Conservation (phyloP, 768 basidiomycete species). For the Suillus paluster region DNA sequence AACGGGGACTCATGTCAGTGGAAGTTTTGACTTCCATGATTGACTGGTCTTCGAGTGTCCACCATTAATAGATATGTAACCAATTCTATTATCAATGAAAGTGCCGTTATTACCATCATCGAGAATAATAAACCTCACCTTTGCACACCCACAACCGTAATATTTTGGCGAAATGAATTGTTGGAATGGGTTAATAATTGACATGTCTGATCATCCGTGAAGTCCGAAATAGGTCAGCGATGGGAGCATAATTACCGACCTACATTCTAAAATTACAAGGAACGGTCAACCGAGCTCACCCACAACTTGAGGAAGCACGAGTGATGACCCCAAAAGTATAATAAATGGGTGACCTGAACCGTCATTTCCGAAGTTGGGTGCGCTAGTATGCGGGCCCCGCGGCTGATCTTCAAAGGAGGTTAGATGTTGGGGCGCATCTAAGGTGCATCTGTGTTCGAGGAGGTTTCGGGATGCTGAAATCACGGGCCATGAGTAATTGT, state of each 20-base stretch:
- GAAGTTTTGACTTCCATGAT: background rate
- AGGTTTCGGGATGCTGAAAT: background rate
- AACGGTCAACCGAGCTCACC: background rate
- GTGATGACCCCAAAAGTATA: conserved; percentile 2
- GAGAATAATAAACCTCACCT: background rate
- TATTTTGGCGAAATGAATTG: background rate
- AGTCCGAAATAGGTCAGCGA: conserved; percentile 9
- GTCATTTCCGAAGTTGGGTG: background rate
- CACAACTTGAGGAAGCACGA: background rate
- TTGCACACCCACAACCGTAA: background rate
- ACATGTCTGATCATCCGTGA: background rate
- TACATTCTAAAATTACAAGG: background rate
- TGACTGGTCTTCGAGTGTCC: background rate
- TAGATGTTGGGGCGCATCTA: background rate
- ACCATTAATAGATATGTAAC: conserved; percentile 4
- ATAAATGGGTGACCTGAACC: background rate
- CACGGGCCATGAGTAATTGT: background rate
- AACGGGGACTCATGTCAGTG: background rate
- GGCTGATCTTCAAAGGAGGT: background rate
- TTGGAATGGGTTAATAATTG: background rate
- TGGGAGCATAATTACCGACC: conserved; percentile 8
- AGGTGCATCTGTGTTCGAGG: background rate
- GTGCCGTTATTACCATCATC: background rate
- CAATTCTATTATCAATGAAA: background rate
- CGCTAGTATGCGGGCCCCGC: background rate